Conservation (phyloP, 345 rosid species). For the Acer negundo region DNA sequence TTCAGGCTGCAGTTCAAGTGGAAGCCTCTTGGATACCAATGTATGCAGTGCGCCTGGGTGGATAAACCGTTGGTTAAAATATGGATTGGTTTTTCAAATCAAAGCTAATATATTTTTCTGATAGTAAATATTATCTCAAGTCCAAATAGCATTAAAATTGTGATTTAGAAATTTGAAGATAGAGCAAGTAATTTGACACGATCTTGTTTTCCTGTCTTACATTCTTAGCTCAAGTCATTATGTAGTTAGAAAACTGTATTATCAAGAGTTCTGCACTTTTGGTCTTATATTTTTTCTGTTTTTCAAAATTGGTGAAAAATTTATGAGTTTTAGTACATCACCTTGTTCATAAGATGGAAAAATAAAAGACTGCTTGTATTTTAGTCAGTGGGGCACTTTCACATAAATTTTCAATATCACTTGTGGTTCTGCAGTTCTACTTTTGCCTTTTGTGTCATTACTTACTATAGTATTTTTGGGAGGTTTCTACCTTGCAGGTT, state of each 20-base stretch:
- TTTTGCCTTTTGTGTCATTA: neutral
- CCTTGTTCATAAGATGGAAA: neutral
- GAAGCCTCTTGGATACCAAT: too few species aligned
- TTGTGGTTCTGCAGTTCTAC: neutral
- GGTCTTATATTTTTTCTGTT: neutral
- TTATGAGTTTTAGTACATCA: neutral
- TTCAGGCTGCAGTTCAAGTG: too few species aligned
- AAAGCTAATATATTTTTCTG: too few species aligned
- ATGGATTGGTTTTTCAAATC: too few species aligned
- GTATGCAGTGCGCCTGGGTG: too few species aligned
- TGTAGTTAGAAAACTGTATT: neutral
- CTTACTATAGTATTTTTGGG: neutral
- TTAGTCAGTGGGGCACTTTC: neutral
- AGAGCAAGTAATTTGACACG: neutral
- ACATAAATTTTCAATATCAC: neutral
- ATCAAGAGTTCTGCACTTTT: neutral
- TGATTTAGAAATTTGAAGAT: neutral
- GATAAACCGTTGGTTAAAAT: too few species aligned
- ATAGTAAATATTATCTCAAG: too few species aligned
- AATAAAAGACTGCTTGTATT: neutral
- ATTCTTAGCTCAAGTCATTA: neutral
- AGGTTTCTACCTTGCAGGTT: constrained; percentile 17
- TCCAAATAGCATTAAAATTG: neutral
- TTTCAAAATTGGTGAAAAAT: neutral
- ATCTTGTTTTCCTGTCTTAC: too few species aligned